phyloP scores from a whole-genome alignment of 306 rosid species.

The Trichosanthes truncata region DNA sequence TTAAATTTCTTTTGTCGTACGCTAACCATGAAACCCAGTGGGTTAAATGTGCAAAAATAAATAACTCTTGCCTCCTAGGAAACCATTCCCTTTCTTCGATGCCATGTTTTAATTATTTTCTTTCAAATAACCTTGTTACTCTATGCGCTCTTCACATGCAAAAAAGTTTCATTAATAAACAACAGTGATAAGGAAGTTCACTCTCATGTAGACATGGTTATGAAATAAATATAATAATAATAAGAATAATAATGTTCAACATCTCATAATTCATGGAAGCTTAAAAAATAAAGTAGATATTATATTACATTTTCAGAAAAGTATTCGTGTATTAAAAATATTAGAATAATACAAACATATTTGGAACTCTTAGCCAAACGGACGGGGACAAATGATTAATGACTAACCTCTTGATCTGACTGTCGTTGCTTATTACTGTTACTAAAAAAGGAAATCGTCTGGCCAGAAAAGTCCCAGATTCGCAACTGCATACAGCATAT shows the following conservation, averaged over 20 bases:
- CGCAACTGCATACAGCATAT: slow-evolving; percentile 47
- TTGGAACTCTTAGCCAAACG: background rate
- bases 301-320: background rate
- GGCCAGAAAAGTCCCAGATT: slow-evolving; percentile 92
- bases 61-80: background rate
- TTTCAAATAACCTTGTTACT: background rate
- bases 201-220: background rate
- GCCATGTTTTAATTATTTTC: background rate
- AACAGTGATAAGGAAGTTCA: background rate
- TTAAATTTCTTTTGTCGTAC: background rate
- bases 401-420: slow-evolving; percentile 72
- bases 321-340: background rate
- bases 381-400: background rate
- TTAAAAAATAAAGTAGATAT: background rate
- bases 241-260: background rate
- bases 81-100: background rate
- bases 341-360: background rate
- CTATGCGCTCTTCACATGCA: background rate
- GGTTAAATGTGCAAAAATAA: background rate
- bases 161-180: background rate
- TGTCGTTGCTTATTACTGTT: slow-evolving; percentile 51
- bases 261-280: background rate
- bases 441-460: slow-evolving; percentile 38
- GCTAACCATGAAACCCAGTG: background rate
- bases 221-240: background rate